Base-by-base conservation (phyloP, 352 stramenopile genomes). In the Phytophthora pisi region DNA sequence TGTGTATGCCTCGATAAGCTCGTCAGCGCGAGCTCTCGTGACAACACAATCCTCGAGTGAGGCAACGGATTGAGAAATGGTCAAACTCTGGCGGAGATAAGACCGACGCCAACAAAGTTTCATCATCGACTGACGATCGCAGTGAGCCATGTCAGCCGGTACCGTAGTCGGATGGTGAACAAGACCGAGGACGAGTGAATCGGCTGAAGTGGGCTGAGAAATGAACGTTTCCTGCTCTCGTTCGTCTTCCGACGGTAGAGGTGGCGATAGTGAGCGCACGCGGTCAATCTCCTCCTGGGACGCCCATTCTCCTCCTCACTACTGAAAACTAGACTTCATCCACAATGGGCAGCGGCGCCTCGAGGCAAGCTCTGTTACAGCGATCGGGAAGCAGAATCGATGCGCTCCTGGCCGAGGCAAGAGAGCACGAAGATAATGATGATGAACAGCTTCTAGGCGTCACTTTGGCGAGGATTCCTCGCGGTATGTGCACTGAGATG, bases 301-400 rank as follows among this genome's bases (percentile, higher is more conserved):
- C 15, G 45, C 15, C 3, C 11, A n/a, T 34, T 34, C 28, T 10
- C 28, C 36, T 42, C 24, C 11, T 51, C 66, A 74, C 13, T 66
- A 11, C 20, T 63, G 42, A 43, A 66, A 65, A 62, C 1, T 6
- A 23, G 5, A 43, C 4, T 20, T 38, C 30, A 10, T 23, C 8
- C 34, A 26, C n/a, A 56, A 83, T 83, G 75, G 75, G 75, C 28
- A 72, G 73, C 26, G 72, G 75, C 6, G 67, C 77, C 23, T 81
- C 76, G 11, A 69, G 69, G 24, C 51, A 66, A 42, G 52, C 53
- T 18, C 13, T 68, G 51, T 36, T 73, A 34, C 76, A 73, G 38
- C 67, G 62, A 43, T 80, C 73, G 2, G 70, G 73, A 51, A 84
- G 73, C 45, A 58, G 76, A 46, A 43, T 78, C 9, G 61, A 76